Evolutionary conservation across 2,329 filamentous ascomycete species (phyloP).

Genomic region (Aureobasidium sp.): DNA sequence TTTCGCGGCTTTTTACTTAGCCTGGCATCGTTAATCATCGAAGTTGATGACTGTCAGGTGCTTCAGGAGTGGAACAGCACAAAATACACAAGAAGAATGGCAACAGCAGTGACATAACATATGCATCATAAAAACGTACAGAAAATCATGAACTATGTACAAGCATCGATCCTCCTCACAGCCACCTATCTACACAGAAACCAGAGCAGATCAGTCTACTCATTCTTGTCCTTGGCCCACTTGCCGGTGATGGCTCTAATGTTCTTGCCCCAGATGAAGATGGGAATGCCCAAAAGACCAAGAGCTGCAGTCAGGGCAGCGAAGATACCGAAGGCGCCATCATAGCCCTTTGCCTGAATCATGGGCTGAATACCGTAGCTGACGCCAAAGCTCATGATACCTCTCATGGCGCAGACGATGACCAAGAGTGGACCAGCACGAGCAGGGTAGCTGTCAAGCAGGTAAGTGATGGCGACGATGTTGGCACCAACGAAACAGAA

Average conservation of each 20-base stretch:
- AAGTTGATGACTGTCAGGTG: no score
- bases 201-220: not conserved
- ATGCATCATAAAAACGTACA: not conserved
- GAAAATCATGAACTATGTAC: not conserved
- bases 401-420: slow-evolving; percentile 41
- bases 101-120: not conserved
- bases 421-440: slow-evolving; percentile 38
- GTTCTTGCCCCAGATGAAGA: slow-evolving; percentile 29
- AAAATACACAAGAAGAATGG: not conserved
- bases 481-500: slow-evolving; percentile 38
- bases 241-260: slow-evolving; percentile 28
- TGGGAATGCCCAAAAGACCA: slow-evolving; percentile 26
- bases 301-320: slow-evolving; percentile 27
- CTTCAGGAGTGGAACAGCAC: no score
- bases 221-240: slow-evolving; percentile 23
- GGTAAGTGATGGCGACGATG: slow-evolving; percentile 40
- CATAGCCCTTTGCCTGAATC: slow-evolving; percentile 28
- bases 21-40: no score
- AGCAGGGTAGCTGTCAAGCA: slow-evolving; percentile 40
- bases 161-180: not conserved
- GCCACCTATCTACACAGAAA: not conserved
- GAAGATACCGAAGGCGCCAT: slow-evolving; percentile 26
- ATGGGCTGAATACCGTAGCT: slow-evolving; percentile 34
- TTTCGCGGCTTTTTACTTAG: no score
- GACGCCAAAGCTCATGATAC: slow-evolving; percentile 40